A percentile compares a stretch with the other conserved stretches of the same genome.
Conservation (phyloP, 1,284 basidiomycete species). For the Rhodotorula sp. region DNA sequence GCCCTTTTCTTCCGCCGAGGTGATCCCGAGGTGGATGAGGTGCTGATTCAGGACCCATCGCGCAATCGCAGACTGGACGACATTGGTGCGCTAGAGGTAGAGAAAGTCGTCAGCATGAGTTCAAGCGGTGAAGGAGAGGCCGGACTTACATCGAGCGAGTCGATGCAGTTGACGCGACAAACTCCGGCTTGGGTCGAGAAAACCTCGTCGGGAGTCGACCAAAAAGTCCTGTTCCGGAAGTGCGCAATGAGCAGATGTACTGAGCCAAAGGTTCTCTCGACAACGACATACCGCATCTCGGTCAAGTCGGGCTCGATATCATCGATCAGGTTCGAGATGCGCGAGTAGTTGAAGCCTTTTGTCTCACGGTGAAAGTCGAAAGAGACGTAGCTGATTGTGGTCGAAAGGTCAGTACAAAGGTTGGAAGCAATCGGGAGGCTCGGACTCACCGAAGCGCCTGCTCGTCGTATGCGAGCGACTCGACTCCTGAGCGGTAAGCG, state of each 20-base stretch:
- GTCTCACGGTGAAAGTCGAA: constrained; percentile 76
- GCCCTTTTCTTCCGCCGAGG: constrained; percentile 54
- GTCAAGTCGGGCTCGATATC: constrained; percentile 70
- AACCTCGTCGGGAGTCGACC: constrained; percentile 69
- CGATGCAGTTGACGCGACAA: constrained; percentile 81
- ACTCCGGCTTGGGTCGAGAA: constrained; percentile 79
- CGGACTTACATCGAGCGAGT: constrained; percentile 58
- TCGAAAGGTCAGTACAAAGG: constrained; percentile 7
- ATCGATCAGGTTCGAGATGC: constrained; percentile 75
- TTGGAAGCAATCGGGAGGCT: background rate
- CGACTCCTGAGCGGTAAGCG: constrained; percentile 70
- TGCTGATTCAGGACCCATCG: constrained; percentile 76
- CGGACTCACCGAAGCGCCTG: constrained; percentile 58
- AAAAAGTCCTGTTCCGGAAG: constrained; percentile 65
- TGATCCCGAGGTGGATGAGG: constrained; percentile 72
- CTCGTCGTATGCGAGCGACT: constrained; percentile 54
- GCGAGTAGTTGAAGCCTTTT: constrained; percentile 88
- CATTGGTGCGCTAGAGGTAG: constrained; percentile 65
- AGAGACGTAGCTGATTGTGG: constrained; percentile 27
- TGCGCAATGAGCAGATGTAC: background rate
- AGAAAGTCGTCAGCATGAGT: constrained; percentile 55
- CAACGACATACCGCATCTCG: constrained; percentile 61
- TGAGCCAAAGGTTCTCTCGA: too few relatives aligned
- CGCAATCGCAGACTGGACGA: constrained; percentile 86
- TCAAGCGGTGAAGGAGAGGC: too few relatives aligned